Percentiles rank a stretch among this genome's conserved stretches.
These are phyloP conservation scores for Xylogone sp. DNA, from an alignment of 2,329 filamentous ascomycete species.

Conservation along the genomic window DNA sequence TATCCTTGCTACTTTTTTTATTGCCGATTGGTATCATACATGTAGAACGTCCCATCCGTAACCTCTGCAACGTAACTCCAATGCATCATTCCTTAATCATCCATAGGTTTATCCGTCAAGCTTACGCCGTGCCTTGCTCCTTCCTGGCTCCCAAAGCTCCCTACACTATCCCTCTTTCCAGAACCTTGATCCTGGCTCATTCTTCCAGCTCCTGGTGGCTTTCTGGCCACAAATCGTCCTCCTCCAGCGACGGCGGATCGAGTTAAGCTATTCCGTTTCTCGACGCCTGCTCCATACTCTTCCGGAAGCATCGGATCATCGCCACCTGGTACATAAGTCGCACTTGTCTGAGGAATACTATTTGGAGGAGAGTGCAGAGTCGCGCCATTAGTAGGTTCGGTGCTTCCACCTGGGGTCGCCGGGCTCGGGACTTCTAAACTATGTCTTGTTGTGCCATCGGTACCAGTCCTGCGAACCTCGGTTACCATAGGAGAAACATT, in stretches of 20 bases:
- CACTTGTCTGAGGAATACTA: constrained; percentile 20
- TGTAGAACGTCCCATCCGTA: not conserved
- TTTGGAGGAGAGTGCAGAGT: constrained; percentile 13
- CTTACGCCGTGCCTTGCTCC: constrained; percentile 52
- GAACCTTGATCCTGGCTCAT: constrained; percentile 23
- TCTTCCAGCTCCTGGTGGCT: constrained; percentile 27
- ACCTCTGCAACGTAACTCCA: not conserved
- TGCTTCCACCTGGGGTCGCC: constrained; percentile 1
- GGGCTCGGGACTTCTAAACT: constrained; percentile 74
- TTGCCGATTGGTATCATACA: constrained; percentile 1
- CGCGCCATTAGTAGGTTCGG: constrained; percentile 15
- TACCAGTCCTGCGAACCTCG: not conserved
- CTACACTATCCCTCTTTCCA: constrained; percentile 25
- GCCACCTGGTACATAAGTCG: constrained; percentile 25
- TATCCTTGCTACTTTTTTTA: not conserved
- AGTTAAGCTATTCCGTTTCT: constrained; percentile 64
- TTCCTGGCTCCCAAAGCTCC: constrained; percentile 29
- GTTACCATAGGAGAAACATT: not conserved
- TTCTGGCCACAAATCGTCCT: constrained; percentile 39
- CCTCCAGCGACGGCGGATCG: constrained; percentile 48
- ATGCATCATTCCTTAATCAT: constrained; percentile 47
- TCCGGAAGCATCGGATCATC: constrained; percentile 16
- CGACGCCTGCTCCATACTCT: constrained; percentile 30
- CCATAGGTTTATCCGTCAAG: constrained; percentile 74
- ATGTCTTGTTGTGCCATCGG: constrained; percentile 40